Conservation (phyloP, 2,329 filamentous ascomycete genomes). For the Cytospora piceae region DNA sequence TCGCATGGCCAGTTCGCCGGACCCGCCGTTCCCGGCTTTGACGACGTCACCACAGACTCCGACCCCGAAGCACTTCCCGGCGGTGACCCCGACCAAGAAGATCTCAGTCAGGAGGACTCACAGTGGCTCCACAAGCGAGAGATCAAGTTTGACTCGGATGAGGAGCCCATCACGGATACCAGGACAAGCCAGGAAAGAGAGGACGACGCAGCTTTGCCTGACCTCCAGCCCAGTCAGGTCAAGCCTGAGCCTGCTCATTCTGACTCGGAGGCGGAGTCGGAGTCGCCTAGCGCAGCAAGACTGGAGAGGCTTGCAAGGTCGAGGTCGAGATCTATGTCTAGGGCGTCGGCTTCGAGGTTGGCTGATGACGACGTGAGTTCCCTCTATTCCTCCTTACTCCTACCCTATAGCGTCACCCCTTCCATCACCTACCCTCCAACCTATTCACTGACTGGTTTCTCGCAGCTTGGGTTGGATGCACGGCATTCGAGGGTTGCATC, state of each 20-base stretch:
- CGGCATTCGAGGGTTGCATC: background rate
- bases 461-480: background rate
- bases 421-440: background rate
- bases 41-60: background rate
- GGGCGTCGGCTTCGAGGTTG: slow-evolving; percentile 1
- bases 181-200: background rate
- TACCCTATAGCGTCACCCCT: background rate
- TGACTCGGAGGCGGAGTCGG: slow-evolving; percentile 8
- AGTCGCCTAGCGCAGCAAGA: slow-evolving; percentile 15
- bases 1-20: background rate
- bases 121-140: slow-evolving; percentile 26
- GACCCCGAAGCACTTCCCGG: no score
- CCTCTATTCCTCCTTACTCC: background rate
- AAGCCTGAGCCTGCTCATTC: background rate
- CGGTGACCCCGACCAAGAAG: background rate
- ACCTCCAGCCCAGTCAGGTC: slow-evolving; percentile 13
- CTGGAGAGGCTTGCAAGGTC: slow-evolving; percentile 22
- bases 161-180: background rate
- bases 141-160: background rate
- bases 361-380: slow-evolving; percentile 19
- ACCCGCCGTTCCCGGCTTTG: background rate
- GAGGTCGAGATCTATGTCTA: slow-evolving; percentile 27
- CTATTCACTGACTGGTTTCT: background rate
- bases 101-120: slow-evolving; percentile 1
- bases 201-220: background rate